Evolutionary conservation across 116 monocot species (phyloP), one percentile per base, ranked within the genome.

Genomic region (Trichopus zeylanicus): DNA sequence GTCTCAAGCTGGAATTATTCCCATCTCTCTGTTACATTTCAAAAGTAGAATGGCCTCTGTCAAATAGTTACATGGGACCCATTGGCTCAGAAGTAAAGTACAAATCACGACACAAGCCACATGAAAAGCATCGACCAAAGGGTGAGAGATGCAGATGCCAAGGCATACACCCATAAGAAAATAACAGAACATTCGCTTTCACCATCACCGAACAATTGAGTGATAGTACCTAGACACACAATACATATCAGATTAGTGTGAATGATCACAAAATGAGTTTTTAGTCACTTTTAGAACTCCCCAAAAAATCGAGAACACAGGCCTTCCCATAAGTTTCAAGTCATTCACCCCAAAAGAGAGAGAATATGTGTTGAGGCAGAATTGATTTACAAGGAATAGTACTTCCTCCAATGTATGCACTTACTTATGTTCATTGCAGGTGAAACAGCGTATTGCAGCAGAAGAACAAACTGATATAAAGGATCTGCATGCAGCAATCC

Each of bases 371-470:
- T 8, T 33, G 8, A 33, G 4, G 8, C 4, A 8, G 32, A 15
- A 37, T 15, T 8, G 37, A 37, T 15, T 37, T 37, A 11, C 1
- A 8, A 37, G 5, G 37, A 37, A 37, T 37, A 37, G 15, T 37
- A 37, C 37, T 5, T 0, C 15, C 1, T 11, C 12, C 12, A 11
- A 15, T 11, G 37, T 37, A 37, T 5, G n/a, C 37, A 42, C 42
- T 42, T 42, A 82, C 82, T 63, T 29, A 82, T 77, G 59, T 82
- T 82, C 78, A 82, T 70, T 33, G 82, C 82, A 23, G 82, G 82
- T 3, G 82, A 74, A 12, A 82, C 29, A 15, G 78, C 73, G 59
- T 74, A 82, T 32, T 82, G 82, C 46, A 82, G 16, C 21, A 82
- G 55, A 31, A 82, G 82, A 60, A 74, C 22, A 63, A 82, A 82